A percentile compares a stretch with the other conserved stretches of the same genome.
Conservation (phyloP, 164 flowering plant species). For the Vitis amurensis region DNA sequence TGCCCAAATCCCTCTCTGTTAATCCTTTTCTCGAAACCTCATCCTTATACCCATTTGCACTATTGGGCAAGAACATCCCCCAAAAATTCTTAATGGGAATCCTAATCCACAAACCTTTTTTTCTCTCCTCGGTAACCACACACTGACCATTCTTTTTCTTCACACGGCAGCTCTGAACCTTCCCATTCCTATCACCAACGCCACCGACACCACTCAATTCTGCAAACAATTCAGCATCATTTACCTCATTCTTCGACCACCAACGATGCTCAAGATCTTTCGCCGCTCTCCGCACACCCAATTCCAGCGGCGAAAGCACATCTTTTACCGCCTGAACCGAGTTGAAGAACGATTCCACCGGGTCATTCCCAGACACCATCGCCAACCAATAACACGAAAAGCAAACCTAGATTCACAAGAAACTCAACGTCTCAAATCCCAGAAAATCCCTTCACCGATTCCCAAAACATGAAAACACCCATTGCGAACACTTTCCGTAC, state of each 20-base stretch:
- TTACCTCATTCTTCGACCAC: constrained; percentile 24
- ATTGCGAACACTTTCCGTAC: too few species aligned
- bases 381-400: constrained; percentile 4
- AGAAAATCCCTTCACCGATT: not conserved
- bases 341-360: constrained; percentile 67
- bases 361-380: constrained; percentile 69
- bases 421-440: not conserved
- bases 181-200: constrained; percentile 11
- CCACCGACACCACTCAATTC: constrained; percentile 10
- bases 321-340: constrained; percentile 67
- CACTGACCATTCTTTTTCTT: constrained; percentile 39
- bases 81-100: constrained; percentile 53
- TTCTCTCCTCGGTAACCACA: constrained; percentile 45
- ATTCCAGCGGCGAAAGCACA: constrained; percentile 66
- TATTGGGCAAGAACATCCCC: constrained; percentile 43
- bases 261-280: constrained; percentile 62
- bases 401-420: not conserved
- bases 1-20: constrained; percentile 32
- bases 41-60: constrained; percentile 24
- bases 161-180: constrained; percentile 19
- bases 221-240: constrained; percentile 12
- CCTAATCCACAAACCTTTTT: constrained; percentile 45
- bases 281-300: constrained; percentile 60
- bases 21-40: constrained; percentile 28
- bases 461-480: not conserved